Evolutionary conservation across 2,329 filamentous ascomycete species (phyloP).

Genomic region (Colletotrichum lindemuthianum): DNA sequence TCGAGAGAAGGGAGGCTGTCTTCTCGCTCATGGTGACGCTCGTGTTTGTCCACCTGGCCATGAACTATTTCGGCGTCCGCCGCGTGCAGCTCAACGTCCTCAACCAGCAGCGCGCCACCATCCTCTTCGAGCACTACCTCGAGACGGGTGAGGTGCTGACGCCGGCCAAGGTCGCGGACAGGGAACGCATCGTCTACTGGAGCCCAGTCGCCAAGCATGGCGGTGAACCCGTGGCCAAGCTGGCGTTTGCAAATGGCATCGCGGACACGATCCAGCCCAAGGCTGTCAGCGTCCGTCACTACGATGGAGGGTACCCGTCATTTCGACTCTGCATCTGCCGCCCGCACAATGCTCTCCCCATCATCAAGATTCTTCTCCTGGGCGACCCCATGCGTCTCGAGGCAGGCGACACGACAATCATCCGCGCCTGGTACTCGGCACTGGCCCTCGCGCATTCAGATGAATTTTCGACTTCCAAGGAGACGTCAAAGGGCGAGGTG

Average conservation of each 20-base stretch:
- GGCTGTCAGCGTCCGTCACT: background rate
- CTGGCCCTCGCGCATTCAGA: background rate
- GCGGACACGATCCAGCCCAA: slow-evolving; percentile 40
- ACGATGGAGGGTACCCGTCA: background rate
- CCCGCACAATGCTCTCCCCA: background rate
- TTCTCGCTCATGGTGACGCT: slow-evolving; percentile 78
- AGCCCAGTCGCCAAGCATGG: slow-evolving; percentile 40
- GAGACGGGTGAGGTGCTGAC: slow-evolving; percentile 62
- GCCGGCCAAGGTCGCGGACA: slow-evolving; percentile 72
- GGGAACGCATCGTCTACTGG: slow-evolving; percentile 71
- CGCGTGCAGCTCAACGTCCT: slow-evolving; percentile 85
- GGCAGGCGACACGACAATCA: background rate
- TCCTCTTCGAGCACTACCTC: slow-evolving; percentile 74
- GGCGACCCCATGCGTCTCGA: background rate
- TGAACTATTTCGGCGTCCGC: slow-evolving; percentile 87
- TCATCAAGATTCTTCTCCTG: slow-evolving; percentile 29
- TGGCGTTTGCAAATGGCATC: slow-evolving; percentile 56
- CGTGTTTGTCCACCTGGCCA: slow-evolving; percentile 79
- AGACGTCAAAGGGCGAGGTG: background rate
- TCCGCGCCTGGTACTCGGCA: slow-evolving; percentile 6
- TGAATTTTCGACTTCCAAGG: background rate
- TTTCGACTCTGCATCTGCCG: slow-evolving; percentile 20
- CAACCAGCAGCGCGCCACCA: slow-evolving; percentile 86
- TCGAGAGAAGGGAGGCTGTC: slow-evolving; percentile 77
- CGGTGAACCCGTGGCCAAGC: slow-evolving; percentile 44